Base-by-base conservation (phyloP, 2,329 filamentous ascomycete genomes). In the Xylaria sp. region DNA sequence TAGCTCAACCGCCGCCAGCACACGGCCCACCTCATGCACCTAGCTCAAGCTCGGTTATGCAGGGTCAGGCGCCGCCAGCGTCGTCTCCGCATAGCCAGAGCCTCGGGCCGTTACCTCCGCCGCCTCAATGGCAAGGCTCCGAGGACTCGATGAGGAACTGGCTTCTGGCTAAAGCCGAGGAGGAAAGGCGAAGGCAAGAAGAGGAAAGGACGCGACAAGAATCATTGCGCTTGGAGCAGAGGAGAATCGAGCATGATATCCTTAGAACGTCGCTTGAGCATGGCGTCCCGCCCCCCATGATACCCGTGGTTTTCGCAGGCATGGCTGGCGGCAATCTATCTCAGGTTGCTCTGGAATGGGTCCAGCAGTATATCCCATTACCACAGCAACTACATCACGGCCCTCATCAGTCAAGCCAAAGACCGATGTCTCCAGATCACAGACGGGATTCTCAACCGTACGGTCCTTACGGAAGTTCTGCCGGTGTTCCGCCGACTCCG, bases 251-350 rank as follows among this genome's bases (percentile, higher is more conserved):
- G 73, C 83, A 88, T 69, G 85, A 85, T 51, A 91, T 92, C 75
- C 74, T 92, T 59, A 79, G 82, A 57, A 85, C 88, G 19, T 89
- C 88, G 2, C 72, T 92, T 56, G 79, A 81, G 57, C 84, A 86
- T 44, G 88, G 89, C 9, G 84, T 92, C 54, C 89, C 89, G 8
- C 88, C 89, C 10, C 81, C 86, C 42, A 84, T 92, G 80, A 81
- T 92, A 30, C 89, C 89, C 5, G 76, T 91, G 60, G 85, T 92
- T 23, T 91, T 92, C 73, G 83, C 86, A 10, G 86, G 87, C 49
- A 87, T 91, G 79, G 82, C 82, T 51, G 86, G 86, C 46, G 85
- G 84, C 42, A 77, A 79, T 57, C 73, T 88, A 34, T 79, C 86
- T 18, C 84, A 83, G 63, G 79, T 81, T 37, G 82, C 83, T 2